Conservation (phyloP, 768 basidiomycete genomes). For the Lactarius vividus region DNA sequence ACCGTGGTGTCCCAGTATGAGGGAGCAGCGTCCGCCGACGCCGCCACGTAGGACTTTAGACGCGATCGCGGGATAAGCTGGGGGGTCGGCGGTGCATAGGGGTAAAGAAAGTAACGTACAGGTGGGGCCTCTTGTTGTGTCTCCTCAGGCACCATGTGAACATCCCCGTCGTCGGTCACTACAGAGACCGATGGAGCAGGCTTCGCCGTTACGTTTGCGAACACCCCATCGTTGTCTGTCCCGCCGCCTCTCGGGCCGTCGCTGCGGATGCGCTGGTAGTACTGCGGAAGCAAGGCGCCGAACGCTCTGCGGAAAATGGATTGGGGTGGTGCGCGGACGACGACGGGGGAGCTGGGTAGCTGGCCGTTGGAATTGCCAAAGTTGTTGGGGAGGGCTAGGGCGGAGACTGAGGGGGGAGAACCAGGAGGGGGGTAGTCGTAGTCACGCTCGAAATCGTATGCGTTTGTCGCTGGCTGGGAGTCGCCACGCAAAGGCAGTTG, state of each 20-base stretch:
- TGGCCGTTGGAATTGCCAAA: conserved; percentile 71
- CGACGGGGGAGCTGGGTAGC: conserved; percentile 50
- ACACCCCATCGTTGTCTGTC: conserved; percentile 88
- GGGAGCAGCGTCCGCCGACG: conserved; percentile 87
- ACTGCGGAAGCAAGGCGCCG: conserved; percentile 61
- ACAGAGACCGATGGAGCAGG: conserved; percentile 51
- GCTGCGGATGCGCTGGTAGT: conserved; percentile 55
- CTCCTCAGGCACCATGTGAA: conserved; percentile 74
- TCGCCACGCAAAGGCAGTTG: conserved; percentile 27
- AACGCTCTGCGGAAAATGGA: conserved; percentile 60
- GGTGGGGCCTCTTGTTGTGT: conserved; percentile 82
- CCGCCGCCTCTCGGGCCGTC: conserved; percentile 56
- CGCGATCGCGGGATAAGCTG: neutral
- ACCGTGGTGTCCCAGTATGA: conserved; percentile 97
- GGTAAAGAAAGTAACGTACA: conserved; percentile 49
- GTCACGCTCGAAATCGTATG: conserved; percentile 79
- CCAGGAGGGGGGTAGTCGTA: conserved; percentile 79
- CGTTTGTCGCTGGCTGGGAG: conserved; percentile 37
- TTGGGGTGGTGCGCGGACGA: conserved; percentile 35
- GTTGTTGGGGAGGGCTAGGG: conserved; percentile 60
- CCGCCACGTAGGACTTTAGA: conserved; percentile 75
- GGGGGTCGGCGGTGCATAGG: neutral
- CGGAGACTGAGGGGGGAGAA: conserved; percentile 63
- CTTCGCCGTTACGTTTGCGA: conserved; percentile 91
- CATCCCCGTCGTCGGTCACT: conserved; percentile 51